Percentiles rank a stretch among this genome's conserved stretches.
phyloP scores from a whole-genome alignment of 2,329 filamentous ascomycete species.

The Sarocladium strictum region DNA sequence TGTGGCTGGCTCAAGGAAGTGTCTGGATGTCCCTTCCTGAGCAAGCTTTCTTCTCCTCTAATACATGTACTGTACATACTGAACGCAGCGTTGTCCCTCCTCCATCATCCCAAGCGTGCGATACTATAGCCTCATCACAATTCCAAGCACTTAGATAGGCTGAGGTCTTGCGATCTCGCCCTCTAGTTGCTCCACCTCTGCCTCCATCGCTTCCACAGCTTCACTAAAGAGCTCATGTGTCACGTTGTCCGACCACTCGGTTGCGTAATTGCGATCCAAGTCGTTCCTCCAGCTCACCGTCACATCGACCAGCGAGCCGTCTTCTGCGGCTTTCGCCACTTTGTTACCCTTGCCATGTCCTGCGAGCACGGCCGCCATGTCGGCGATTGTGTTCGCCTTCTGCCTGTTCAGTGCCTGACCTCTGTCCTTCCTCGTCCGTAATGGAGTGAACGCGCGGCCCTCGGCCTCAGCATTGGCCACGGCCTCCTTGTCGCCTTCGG shows the following conservation, averaged over 20 bases:
- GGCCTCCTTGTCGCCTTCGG: constrained; percentile 26
- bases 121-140: background rate
- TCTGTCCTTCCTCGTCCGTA: constrained; percentile 36
- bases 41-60: background rate
- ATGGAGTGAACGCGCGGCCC: constrained; percentile 24
- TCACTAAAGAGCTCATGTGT: constrained; percentile 36
- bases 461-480: constrained; percentile 22
- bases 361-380: constrained; percentile 53
- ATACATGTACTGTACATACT: constrained; percentile 4
- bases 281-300: constrained; percentile 48
- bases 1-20: background rate
- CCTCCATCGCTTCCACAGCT: constrained; percentile 12
- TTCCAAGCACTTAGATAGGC: background rate
- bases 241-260: constrained; percentile 47
- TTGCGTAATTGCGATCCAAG: constrained; percentile 39
- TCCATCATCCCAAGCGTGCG: background rate
- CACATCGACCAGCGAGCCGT: constrained; percentile 29
- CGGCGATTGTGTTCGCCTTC: constrained; percentile 55
- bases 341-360: constrained; percentile 47
- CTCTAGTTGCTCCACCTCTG: constrained; percentile 8
- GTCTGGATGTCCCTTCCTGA: background rate
- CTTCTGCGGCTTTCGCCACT: constrained; percentile 20
- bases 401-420: constrained; percentile 52
- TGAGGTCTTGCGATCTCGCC: background rate
- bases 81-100: too few species aligned